Evolutionary conservation across 768 basidiomycete species (phyloP).

Genomic region (Boletus bicolor): DNA sequence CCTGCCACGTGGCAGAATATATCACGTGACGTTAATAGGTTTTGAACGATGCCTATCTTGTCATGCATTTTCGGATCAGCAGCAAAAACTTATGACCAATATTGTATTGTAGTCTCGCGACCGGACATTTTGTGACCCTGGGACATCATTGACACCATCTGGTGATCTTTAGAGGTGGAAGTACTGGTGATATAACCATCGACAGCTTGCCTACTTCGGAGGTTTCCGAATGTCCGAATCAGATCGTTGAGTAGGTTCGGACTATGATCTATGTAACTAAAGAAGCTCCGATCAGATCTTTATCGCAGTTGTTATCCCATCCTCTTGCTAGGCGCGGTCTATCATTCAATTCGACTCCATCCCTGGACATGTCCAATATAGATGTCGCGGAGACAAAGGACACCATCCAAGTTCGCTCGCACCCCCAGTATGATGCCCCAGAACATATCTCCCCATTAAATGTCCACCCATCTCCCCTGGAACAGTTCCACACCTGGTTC

Average conservation of each 20-base stretch:
- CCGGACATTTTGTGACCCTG: background rate
- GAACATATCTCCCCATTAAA: conserved; percentile 61
- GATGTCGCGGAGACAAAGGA: conserved; percentile 45
- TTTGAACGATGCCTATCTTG: too few species aligned
- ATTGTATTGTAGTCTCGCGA: background rate
- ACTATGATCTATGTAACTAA: conserved; percentile 7
- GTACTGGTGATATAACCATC: too few species aligned
- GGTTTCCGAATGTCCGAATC: too few species aligned
- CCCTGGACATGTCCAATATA: conserved; percentile 19
- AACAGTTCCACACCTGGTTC: conserved; percentile 89
- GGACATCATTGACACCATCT: background rate
- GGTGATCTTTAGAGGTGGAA: too few species aligned
- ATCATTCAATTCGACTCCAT: background rate
- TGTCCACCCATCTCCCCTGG: conserved; percentile 66
- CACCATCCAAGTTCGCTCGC: conserved; percentile 66
- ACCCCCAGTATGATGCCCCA: conserved; percentile 71
- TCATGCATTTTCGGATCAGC: background rate
- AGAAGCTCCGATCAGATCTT: conserved; percentile 6
- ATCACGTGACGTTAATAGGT: too few species aligned
- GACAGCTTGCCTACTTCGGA: too few species aligned
- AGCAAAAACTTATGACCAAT: background rate
- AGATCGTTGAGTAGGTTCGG: too few species aligned
- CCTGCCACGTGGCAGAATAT: too few species aligned
- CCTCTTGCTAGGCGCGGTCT: background rate
- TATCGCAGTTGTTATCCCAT: conserved; percentile 8